phyloP scores from a whole-genome alignment of 768 basidiomycete species.

The Kwoniella shandongensis region DNA sequence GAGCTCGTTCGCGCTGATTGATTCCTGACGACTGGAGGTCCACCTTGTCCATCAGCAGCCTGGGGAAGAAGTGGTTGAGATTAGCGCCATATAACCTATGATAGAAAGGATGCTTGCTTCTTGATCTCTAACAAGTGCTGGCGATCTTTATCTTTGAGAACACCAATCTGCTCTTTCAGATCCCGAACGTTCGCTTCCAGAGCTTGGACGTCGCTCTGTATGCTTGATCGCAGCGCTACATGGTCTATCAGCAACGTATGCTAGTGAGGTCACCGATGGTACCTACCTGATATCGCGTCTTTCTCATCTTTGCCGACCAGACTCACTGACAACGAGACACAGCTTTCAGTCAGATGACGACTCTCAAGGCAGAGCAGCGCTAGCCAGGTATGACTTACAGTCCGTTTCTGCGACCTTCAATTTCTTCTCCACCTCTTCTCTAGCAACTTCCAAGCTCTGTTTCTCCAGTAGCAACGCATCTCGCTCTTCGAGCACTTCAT shows the following conservation, averaged over 20 bases:
- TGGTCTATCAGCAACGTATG: too few species aligned
- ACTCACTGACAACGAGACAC: slow-evolving; percentile 61
- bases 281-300: slow-evolving; percentile 71
- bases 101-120: slow-evolving; percentile 18
- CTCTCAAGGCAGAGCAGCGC: too few species aligned
- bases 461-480: slow-evolving; percentile 69
- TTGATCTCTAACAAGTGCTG: slow-evolving; percentile 73
- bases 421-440: slow-evolving; percentile 65
- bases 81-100: background rate
- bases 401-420: slow-evolving; percentile 82
- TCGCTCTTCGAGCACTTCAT: slow-evolving; percentile 80
- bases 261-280: too few species aligned
- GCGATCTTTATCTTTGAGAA: slow-evolving; percentile 75
- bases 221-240: slow-evolving; percentile 71
- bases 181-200: slow-evolving; percentile 69
- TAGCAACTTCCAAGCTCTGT: slow-evolving; percentile 69
- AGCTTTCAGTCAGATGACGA: background rate
- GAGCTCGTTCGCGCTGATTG: slow-evolving; percentile 77
- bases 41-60: slow-evolving; percentile 85
- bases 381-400: slow-evolving; percentile 60
- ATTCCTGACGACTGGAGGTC: slow-evolving; percentile 87
- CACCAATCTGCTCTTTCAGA: slow-evolving; percentile 67
- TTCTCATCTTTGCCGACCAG: slow-evolving; percentile 91
- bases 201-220: slow-evolving; percentile 78
- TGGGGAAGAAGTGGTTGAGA: slow-evolving; percentile 63